Percentiles rank a stretch among this genome's conserved stretches.
Evolutionary conservation across 192 early-diverging fungal species (phyloP).

Genomic region (Coemansia sp.): DNA sequence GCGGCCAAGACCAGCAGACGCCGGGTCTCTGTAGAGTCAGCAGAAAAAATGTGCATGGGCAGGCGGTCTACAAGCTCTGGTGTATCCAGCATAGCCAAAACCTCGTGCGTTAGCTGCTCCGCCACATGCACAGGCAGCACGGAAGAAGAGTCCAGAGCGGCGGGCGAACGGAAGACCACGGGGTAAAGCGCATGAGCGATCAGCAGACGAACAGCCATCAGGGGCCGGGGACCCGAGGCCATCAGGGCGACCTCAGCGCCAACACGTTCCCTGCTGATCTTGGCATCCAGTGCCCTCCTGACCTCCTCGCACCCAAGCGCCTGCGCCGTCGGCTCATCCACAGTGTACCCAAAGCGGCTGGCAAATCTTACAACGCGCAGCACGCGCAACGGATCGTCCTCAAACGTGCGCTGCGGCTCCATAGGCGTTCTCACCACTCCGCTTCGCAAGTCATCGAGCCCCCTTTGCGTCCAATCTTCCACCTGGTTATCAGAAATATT

Average conservation of each 20-base stretch:
- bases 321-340: conserved; percentile 64
- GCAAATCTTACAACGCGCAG: conserved; percentile 94
- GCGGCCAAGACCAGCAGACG: conserved; percentile 57
- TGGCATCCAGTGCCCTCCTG: conserved; percentile 63
- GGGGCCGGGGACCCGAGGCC: conserved; percentile 63
- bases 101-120: conserved; percentile 8
- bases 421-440: conserved; percentile 90
- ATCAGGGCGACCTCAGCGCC: conserved; percentile 94
- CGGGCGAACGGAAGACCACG: conserved; percentile 26
- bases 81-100: conserved; percentile 11
- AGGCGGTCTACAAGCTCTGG: too few species aligned
- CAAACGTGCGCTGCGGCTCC: conserved; percentile 81
- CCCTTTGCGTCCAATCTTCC: conserved; percentile 83
- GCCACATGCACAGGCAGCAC: not conserved
- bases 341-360: conserved; percentile 76
- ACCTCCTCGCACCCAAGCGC: conserved; percentile 60
- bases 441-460: conserved; percentile 67
- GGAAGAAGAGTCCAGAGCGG: not conserved
- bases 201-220: conserved; percentile 53
- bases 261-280: conserved; percentile 90
- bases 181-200: conserved; percentile 47
- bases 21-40: not conserved
- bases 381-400: conserved; percentile 93
- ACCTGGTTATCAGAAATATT: conserved; percentile 82
- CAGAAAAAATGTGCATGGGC: too few species aligned